These are phyloP conservation scores for Eutrema japonicum DNA, from an alignment of 345 rosid genomes.

Conservation along the genomic window DNA sequence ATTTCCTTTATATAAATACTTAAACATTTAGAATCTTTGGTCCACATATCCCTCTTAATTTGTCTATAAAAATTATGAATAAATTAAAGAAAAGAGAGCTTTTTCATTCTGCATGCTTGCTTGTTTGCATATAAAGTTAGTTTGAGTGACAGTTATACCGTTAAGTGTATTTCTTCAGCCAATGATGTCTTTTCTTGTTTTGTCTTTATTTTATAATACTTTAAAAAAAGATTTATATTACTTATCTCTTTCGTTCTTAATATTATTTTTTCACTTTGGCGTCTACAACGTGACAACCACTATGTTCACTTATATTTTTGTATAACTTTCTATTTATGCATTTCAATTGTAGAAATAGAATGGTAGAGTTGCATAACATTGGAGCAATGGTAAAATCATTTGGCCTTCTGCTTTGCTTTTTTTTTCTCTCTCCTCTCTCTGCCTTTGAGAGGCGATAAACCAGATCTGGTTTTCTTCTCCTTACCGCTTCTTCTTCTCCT, in stretches of 20 bases:
- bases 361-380: not conserved
- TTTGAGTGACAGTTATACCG: conserved; percentile 45
- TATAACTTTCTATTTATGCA: not conserved
- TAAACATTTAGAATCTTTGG: conserved; percentile 19
- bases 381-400: conserved; percentile 17
- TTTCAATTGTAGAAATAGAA: not conserved
- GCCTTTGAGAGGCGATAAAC: no score
- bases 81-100: conserved; percentile 19
- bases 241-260: not conserved
- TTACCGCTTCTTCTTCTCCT: no score
- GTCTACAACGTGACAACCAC: conserved; percentile 59
- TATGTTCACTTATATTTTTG: conserved; percentile 14
- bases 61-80: not conserved
- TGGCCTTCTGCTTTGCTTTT: no score
- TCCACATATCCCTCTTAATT: conserved; percentile 17
- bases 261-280: conserved; percentile 18
- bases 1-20: not conserved
- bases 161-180: conserved; percentile 25
- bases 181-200: conserved; percentile 31
- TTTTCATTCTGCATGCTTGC: conserved; percentile 44
- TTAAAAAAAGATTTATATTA: conserved; percentile 18
- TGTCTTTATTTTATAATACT: conserved; percentile 8
- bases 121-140: conserved; percentile 39
- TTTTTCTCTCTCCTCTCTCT: no score
- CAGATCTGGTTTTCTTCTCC: no score